These are phyloP conservation scores for Penicillium frequentans DNA, from an alignment of 2,329 filamentous ascomycete genomes.

Conservation along the genomic window DNA sequence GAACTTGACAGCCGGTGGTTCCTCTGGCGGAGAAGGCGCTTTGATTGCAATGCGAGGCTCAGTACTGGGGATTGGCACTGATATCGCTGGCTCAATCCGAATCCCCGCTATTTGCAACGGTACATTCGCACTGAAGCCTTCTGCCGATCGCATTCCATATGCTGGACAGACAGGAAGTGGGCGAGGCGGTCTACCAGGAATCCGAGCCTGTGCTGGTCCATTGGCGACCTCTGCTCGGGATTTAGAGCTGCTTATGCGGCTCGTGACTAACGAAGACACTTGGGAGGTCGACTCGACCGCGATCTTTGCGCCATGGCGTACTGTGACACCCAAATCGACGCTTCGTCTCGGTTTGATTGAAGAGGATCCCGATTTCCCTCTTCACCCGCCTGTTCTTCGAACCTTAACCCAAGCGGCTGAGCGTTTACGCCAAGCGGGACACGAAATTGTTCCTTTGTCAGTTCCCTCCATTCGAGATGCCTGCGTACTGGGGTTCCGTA, in stretches of 20 bases:
- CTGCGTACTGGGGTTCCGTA: constrained; percentile 9
- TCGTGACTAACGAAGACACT: constrained; percentile 18
- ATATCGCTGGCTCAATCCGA: constrained; percentile 52
- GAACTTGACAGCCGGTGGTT: constrained; percentile 61
- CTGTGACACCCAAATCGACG: constrained; percentile 7
- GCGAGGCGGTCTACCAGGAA: constrained; percentile 17
- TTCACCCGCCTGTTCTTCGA: constrained; percentile 18
- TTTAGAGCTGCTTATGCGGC: constrained; percentile 22
- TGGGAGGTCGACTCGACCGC: constrained; percentile 25
- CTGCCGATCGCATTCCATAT: constrained; percentile 48
- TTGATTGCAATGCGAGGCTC: constrained; percentile 59
- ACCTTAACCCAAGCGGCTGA: constrained; percentile 5
- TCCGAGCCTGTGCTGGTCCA: constrained; percentile 22
- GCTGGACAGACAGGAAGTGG: constrained; percentile 43
- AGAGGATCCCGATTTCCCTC: constrained; percentile 14
- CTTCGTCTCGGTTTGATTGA: constrained; percentile 12
- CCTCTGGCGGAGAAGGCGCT: constrained; percentile 65
- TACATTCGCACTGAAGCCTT: constrained; percentile 49
- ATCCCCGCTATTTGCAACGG: constrained; percentile 52
- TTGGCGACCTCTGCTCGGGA: constrained; percentile 28
- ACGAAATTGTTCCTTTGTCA: constrained; percentile 6
- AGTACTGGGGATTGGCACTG: constrained; percentile 61
- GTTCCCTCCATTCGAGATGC: constrained; percentile 6
- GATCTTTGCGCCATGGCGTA: constrained; percentile 26
- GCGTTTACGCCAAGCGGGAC: constrained; percentile 8